A percentile compares a stretch with the other conserved stretches of the same genome.
phyloP scores from a whole-genome alignment of 495 filamentous ascomycete species.

The Physcia stellaris region DNA sequence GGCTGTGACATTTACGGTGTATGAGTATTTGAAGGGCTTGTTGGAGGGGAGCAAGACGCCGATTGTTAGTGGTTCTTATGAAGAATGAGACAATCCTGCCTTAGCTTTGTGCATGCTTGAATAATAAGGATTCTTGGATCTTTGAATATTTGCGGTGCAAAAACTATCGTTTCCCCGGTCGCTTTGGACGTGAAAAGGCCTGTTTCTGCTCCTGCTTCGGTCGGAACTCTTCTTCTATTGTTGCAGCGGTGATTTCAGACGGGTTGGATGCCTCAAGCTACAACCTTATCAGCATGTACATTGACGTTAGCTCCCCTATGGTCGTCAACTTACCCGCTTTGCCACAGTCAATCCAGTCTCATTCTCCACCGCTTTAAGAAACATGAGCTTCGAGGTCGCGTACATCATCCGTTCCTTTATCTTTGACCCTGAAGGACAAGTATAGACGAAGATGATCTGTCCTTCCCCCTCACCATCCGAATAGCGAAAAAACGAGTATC shows the following conservation, averaged over 20 bases:
- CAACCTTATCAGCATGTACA: conserved; percentile 7
- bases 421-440: conserved; percentile 64
- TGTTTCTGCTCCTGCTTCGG: conserved; percentile 55
- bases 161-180: conserved; percentile 45
- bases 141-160: too few relatives aligned
- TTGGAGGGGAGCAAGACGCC: conserved; percentile 60
- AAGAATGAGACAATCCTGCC: too few relatives aligned
- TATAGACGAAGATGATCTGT: conserved; percentile 84
- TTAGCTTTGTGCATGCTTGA: too few relatives aligned
- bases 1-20: conserved; percentile 96
- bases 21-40: conserved; percentile 78
- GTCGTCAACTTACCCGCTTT: conserved; percentile 46
- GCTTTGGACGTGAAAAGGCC: conserved; percentile 78
- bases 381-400: conserved; percentile 64
- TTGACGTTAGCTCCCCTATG: conserved; percentile 3
- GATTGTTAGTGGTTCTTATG: conserved; percentile 48
- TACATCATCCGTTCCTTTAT: conserved; percentile 96
- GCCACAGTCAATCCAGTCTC: conserved; percentile 58
- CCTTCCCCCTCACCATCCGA: conserved; percentile 38
- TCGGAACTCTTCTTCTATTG: conserved; percentile 61
- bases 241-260: conserved; percentile 63
- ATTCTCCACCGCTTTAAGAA: conserved; percentile 49
- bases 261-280: conserved; percentile 55
- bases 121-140: too few relatives aligned
- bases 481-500: conserved; percentile 84